Evolutionary conservation across 495 filamentous ascomycete species (phyloP).

Genomic region (Aspergillus mulundensis): DNA sequence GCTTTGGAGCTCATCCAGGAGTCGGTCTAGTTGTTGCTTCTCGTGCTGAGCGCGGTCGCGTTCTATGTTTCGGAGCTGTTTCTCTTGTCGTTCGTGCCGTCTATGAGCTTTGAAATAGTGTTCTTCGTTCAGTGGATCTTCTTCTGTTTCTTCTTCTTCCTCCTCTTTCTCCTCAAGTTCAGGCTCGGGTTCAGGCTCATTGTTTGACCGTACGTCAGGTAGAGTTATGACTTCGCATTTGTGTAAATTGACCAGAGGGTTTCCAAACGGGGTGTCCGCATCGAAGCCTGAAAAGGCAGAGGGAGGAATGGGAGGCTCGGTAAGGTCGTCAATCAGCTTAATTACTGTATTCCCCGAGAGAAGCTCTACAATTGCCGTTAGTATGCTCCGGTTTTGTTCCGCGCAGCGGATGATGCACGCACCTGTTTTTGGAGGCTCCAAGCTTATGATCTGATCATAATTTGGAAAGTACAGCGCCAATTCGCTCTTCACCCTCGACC

Average conservation of each 20-base stretch:
- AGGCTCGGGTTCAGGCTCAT: background rate
- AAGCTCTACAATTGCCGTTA: slow-evolving; percentile 29
- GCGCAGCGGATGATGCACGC: slow-evolving; percentile 24
- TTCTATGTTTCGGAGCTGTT: slow-evolving; percentile 88
- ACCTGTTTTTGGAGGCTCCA: slow-evolving; percentile 74
- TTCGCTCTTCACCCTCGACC: slow-evolving; percentile 74
- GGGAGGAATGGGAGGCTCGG: slow-evolving; percentile 23
- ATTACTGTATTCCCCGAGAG: slow-evolving; percentile 43
- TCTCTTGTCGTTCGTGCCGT: slow-evolving; percentile 81
- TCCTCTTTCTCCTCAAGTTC: slow-evolving; percentile 34
- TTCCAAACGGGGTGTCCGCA: slow-evolving; percentile 32
- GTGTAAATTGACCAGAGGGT: slow-evolving; percentile 38
- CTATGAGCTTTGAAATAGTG: slow-evolving; percentile 67
- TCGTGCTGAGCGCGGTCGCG: slow-evolving; percentile 90
- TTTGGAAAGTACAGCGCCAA: slow-evolving; percentile 83
- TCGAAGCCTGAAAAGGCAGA: slow-evolving; percentile 15
- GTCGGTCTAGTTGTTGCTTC: slow-evolving; percentile 76
- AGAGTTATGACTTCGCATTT: slow-evolving; percentile 32
- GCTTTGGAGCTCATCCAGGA: slow-evolving; percentile 83
- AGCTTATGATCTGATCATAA: slow-evolving; percentile 85
- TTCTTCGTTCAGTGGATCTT: slow-evolving; percentile 67
- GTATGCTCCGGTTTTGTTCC: background rate
- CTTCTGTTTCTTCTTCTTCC: slow-evolving; percentile 29
- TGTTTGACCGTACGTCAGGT: slow-evolving; percentile 7
- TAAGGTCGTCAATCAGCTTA: slow-evolving; percentile 42